A percentile compares a stretch with the other conserved stretches of the same genome.
Evolutionary conservation across 1,284 basidiomycete species (phyloP).

Genomic region (Ganoderma meredithae): DNA sequence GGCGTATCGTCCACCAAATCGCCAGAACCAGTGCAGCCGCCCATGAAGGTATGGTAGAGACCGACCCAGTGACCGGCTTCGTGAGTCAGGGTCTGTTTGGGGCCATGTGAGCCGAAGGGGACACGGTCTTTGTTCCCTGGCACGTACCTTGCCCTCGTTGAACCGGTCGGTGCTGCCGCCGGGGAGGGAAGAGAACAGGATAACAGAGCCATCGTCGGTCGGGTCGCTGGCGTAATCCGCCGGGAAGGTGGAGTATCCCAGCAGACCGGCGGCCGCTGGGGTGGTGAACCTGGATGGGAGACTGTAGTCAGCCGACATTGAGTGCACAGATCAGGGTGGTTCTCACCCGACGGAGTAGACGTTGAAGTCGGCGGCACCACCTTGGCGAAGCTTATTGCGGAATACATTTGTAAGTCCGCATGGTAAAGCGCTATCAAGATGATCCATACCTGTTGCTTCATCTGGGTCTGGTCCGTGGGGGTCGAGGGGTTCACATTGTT

Average conservation of each 20-base stretch:
- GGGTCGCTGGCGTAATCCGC: conserved; percentile 46
- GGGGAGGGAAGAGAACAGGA: conserved; percentile 57
- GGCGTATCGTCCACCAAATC: conserved; percentile 62
- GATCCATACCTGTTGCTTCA: conserved; percentile 48
- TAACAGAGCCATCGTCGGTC: conserved; percentile 57
- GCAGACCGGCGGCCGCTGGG: conserved; percentile 34
- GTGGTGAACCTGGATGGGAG: neutral
- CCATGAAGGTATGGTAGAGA: conserved; percentile 67
- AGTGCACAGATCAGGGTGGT: conserved; percentile 39
- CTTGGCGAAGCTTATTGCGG: conserved; percentile 45
- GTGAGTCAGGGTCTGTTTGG: conserved; percentile 56
- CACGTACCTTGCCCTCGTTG: conserved; percentile 46
- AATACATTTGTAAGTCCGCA: neutral
- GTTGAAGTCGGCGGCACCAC: conserved; percentile 53
- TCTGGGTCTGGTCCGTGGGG: conserved; percentile 50
- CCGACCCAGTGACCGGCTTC: conserved; percentile 67
- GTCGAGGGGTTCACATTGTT: conserved; percentile 47
- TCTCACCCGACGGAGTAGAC: conserved; percentile 57
- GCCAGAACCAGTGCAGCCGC: conserved; percentile 56
- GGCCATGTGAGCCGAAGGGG: neutral
- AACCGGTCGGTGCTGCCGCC: conserved; percentile 53
- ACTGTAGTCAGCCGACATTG: neutral
- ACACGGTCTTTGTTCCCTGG: neutral
- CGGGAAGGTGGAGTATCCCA: conserved; percentile 62
- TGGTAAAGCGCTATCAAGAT: neutral